Evolutionary conservation across 2,329 filamentous ascomycete genomes (phyloP).

Genomic region (Phialemoniopsis sp.): DNA sequence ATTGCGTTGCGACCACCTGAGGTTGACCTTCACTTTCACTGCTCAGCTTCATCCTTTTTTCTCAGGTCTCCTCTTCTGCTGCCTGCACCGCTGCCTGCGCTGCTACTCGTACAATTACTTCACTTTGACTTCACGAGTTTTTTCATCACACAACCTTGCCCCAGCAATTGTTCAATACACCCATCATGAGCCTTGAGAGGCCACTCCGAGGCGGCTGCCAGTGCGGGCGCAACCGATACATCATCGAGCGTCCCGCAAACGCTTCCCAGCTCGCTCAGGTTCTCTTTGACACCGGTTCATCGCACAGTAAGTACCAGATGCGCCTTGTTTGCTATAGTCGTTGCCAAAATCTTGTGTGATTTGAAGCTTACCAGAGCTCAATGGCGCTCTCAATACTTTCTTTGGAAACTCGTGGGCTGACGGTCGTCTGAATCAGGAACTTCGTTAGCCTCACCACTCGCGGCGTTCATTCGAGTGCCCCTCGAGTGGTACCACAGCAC

Average conservation of each 20-base stretch:
- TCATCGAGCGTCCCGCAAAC: slow-evolving; percentile 62
- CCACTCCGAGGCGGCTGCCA: slow-evolving; percentile 73
- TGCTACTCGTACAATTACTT: no score
- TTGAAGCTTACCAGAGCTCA: no score
- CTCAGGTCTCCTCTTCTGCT: background rate
- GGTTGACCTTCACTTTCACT: no score
- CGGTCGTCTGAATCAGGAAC: slow-evolving; percentile 38
- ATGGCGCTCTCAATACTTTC: no score
- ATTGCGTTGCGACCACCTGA: no score
- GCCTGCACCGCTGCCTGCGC: no score
- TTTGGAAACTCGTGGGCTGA: no score
- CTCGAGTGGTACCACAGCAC: slow-evolving; percentile 75
- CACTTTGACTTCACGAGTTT: no score
- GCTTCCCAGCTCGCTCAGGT: slow-evolving; percentile 58
- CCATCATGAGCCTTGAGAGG: slow-evolving; percentile 41
- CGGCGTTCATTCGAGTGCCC: slow-evolving; percentile 79
- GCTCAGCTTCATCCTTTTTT: background rate
- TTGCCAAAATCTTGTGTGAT: no score
- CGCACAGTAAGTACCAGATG: slow-evolving; percentile 60
- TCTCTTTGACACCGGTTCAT: slow-evolving; percentile 67
- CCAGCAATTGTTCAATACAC: slow-evolving; percentile 10
- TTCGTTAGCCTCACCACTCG: slow-evolving; percentile 67
- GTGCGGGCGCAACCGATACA: slow-evolving; percentile 82
- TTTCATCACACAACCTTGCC: background rate
- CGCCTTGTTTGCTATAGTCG: slow-evolving; percentile 1